These are phyloP conservation scores for Mortierella sp. DNA, from an alignment of 371 early-diverging fungal species.

Conservation along the genomic window DNA sequence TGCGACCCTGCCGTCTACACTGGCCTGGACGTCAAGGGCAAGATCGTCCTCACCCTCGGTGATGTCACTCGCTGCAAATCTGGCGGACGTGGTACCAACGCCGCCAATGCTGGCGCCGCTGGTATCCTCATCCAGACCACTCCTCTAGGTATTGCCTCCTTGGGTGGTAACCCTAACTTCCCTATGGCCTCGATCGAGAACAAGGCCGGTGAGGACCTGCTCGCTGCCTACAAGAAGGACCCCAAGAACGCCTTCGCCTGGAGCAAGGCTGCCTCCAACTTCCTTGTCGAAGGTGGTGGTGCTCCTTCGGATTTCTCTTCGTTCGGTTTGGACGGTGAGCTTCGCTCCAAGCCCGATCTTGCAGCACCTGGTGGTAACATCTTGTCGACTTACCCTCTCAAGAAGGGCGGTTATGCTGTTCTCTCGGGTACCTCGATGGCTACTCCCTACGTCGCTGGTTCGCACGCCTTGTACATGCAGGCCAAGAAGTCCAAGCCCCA, in stretches of 20 bases:
- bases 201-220: constrained; percentile 52
- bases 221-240: constrained; percentile 21
- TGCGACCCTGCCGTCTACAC: constrained; percentile 57
- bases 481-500: constrained; percentile 39
- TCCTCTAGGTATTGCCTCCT: constrained; percentile 49
- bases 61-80: constrained; percentile 67
- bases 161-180: constrained; percentile 37
- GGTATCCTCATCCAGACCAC: constrained; percentile 67
- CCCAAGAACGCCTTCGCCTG: constrained; percentile 9
- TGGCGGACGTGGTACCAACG: constrained; percentile 61
- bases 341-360: constrained; percentile 78
- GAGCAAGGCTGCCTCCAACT: constrained; percentile 5
- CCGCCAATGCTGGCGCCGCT: constrained; percentile 70
- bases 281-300: constrained; percentile 59
- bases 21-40: constrained; percentile 56
- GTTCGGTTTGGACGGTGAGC: constrained; percentile 77
- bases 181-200: constrained; percentile 58
- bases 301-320: constrained; percentile 66
- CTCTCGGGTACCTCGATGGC: constrained; percentile 81
- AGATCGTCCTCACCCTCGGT: constrained; percentile 66
- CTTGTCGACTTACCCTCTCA: constrained; percentile 73
- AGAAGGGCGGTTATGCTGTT: constrained; percentile 63
- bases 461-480: constrained; percentile 70
- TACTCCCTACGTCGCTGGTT: constrained; percentile 78
- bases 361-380: constrained; percentile 81